Evolutionary conservation across 83 land plant species (phyloP).

Genomic region (Picea mariana): DNA sequence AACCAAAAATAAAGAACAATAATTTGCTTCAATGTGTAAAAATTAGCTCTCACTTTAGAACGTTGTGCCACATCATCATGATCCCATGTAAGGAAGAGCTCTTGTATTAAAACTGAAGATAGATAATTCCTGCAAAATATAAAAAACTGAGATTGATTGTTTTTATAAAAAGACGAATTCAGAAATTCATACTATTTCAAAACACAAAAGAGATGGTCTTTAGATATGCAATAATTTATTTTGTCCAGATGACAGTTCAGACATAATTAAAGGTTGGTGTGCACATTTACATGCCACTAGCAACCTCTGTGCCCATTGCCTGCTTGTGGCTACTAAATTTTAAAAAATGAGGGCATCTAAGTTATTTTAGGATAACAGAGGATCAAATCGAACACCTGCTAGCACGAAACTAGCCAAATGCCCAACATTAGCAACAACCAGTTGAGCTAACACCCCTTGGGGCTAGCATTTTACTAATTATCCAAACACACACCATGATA

Average conservation of each 20-base stretch:
- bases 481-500: not conserved
- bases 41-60: conserved; percentile 54
- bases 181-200: not conserved
- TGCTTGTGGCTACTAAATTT: too few species aligned
- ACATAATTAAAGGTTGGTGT: not conserved
- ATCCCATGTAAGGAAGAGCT: conserved; percentile 95
- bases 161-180: not conserved
- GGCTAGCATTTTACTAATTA: not conserved
- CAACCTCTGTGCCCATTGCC: not conserved
- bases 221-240: not conserved
- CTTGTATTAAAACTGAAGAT: conserved; percentile 88
- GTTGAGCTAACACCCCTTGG: too few species aligned
- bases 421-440: too few species aligned
- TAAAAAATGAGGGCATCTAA: too few species aligned
- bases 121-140: conserved; percentile 82
- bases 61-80: conserved; percentile 89
- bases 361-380: too few species aligned
- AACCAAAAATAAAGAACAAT: not conserved
- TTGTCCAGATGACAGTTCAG: not conserved
- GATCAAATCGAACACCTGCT: too few species aligned
- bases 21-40: not conserved
- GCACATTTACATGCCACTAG: not conserved
- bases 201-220: not conserved
- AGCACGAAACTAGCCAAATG: too few species aligned
- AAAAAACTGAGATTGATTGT: not conserved